Conservation (phyloP, 805 yeast species). For the Peterozyma xylosa region DNA sequence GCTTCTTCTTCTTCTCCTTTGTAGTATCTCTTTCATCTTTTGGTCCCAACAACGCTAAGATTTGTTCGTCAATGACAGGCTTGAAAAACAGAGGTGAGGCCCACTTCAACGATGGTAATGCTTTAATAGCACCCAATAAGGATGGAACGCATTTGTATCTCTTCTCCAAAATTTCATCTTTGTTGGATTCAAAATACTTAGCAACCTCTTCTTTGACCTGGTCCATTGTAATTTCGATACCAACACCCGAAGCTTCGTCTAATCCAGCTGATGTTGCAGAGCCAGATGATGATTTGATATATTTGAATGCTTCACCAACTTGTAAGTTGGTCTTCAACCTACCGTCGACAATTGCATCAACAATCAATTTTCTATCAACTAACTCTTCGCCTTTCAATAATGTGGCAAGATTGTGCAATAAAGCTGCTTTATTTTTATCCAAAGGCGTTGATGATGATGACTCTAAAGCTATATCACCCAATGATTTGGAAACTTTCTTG, state of each 20-base stretch:
- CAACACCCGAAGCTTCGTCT: slow-evolving; percentile 73
- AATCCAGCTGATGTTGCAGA: slow-evolving; percentile 40
- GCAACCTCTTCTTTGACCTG: slow-evolving; percentile 54
- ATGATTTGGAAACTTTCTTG: slow-evolving; percentile 70
- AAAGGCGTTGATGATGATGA: slow-evolving; percentile 26
- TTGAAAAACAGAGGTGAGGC: slow-evolving; percentile 84
- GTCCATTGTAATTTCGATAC: slow-evolving; percentile 60
- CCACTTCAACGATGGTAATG: slow-evolving; percentile 76
- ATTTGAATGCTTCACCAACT: slow-evolving; percentile 74
- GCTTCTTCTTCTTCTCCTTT: slow-evolving; percentile 67
- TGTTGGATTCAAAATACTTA: slow-evolving; percentile 51
- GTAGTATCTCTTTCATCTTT: slow-evolving; percentile 90
- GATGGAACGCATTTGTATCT: slow-evolving; percentile 78
- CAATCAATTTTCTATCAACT: slow-evolving; percentile 41
- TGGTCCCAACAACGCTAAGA: slow-evolving; percentile 77
- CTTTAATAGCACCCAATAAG: slow-evolving; percentile 70
- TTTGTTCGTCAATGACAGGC: slow-evolving; percentile 74
- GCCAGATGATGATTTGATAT: slow-evolving; percentile 45
- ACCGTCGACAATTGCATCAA: slow-evolving; percentile 56
- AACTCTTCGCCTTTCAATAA: slow-evolving; percentile 54
- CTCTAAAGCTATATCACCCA: slow-evolving; percentile 50
- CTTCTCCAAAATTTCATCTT: slow-evolving; percentile 53
- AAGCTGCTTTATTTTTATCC: slow-evolving; percentile 54
- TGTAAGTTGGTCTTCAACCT: slow-evolving; percentile 64
- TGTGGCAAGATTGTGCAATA: slow-evolving; percentile 74